Base-by-base conservation (phyloP, 495 filamentous ascomycete genomes). In the Trichoderma orchidacearum region DNA sequence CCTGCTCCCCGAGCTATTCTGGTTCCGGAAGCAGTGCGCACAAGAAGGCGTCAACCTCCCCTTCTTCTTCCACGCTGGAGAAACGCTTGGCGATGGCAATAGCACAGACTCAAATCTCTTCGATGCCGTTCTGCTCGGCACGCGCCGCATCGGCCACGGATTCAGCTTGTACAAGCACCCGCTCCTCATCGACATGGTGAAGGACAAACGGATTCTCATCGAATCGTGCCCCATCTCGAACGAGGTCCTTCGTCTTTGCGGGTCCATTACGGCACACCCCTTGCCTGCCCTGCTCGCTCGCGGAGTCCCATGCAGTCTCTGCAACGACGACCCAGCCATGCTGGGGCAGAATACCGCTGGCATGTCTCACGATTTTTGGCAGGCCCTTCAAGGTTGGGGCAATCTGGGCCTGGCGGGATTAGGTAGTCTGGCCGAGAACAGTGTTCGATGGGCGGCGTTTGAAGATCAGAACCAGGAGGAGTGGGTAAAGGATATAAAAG, bases 1-100 rank as follows among this genome's bases (percentile, higher is more conserved):
- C 61, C 72, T 94, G 2, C 77, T 89, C 0, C 90, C 91, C 0
- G 79, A 94, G 54, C 70, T 97, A 0, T 90, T 96, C 63, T 96
- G 88, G 88, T 96, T 97, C 74, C 82, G 82, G 32, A 92, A 92
- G 63, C 79, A 80, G 53, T 96, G 91, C 65, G 78, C 79, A 11
- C 79, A 87, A 62, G 83, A 89, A 64, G 82, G 77, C 7, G 77
- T 95, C 29, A 81, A 93, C 23, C 85, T 98, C n/a, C 93, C 93
- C 3, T 94, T 95, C 70, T 93, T 92, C 73, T 91, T 98, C 68
- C 90, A 95, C 63, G 93, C 91, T 2, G 93, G 91, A 29, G 90
- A 95, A 66, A 84, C 78, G 35, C 78, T 91, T 0, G 87, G 88
- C 15, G 85, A 90, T 60, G 90, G 87, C 13, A 83, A 80, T 61